Percentiles rank a stretch among this genome's conserved stretches.
phyloP scores from a whole-genome alignment of 768 basidiomycete species.

The Amanita phalloides region DNA sequence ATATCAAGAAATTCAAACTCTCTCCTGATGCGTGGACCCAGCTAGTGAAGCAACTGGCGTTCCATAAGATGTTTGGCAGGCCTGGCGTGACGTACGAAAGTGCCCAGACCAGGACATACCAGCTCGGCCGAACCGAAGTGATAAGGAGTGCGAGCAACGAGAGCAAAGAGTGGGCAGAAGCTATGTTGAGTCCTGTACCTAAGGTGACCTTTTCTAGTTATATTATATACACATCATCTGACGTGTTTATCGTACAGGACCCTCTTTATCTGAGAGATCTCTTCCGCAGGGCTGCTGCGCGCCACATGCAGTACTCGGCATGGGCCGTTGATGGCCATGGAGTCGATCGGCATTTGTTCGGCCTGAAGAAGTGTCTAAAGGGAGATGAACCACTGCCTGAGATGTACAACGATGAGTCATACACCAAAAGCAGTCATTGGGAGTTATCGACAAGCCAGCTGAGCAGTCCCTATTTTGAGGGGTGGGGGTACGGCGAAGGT shows the following conservation, averaged over 20 bases:
- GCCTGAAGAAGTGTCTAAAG: slow-evolving; percentile 72
- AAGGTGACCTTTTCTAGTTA: slow-evolving; percentile 21
- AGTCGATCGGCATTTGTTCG: slow-evolving; percentile 93
- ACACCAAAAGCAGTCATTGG: slow-evolving; percentile 71
- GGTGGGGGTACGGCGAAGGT: slow-evolving; percentile 98
- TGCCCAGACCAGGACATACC: slow-evolving; percentile 88
- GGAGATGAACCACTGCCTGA: slow-evolving; percentile 64
- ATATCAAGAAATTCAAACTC: slow-evolving; percentile 71
- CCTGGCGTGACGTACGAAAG: slow-evolving; percentile 87
- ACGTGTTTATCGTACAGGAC: slow-evolving; percentile 10
- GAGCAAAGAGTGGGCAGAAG: slow-evolving; percentile 76
- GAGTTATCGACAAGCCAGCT: slow-evolving; percentile 88
- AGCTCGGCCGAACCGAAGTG: slow-evolving; percentile 89
- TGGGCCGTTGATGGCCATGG: slow-evolving; percentile 95
- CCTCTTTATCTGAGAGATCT: slow-evolving; percentile 42
- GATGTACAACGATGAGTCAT: slow-evolving; percentile 69
- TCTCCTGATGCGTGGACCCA: slow-evolving; percentile 96
- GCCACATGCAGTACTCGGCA: slow-evolving; percentile 78
- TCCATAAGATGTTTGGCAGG: slow-evolving; percentile 70
- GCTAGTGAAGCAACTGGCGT: slow-evolving; percentile 92
- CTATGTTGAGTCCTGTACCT: slow-evolving; percentile 60
- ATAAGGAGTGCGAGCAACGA: slow-evolving; percentile 80
- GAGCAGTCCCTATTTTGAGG: slow-evolving; percentile 71
- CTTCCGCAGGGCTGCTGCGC: slow-evolving; percentile 65
- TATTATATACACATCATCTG: slow-evolving; percentile 11